A percentile compares a stretch with the other conserved stretches of the same genome.
These are phyloP conservation scores for Microcyclosporella mali DNA, from an alignment of 2,329 filamentous ascomycete species.

Conservation along the genomic window DNA sequence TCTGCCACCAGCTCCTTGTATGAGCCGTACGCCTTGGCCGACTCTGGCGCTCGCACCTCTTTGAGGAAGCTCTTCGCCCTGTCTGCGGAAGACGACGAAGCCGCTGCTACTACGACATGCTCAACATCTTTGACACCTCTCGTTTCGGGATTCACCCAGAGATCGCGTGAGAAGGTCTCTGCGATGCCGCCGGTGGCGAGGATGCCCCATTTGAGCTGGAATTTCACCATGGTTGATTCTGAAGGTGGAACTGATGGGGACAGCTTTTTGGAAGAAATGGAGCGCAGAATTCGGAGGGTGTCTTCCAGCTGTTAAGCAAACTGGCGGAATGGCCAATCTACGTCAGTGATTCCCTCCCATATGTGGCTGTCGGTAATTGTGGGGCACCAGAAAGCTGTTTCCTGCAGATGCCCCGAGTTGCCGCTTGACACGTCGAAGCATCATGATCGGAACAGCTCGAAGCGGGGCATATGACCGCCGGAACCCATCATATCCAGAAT, in stretches of 20 bases:
- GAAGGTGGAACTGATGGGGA: no score
- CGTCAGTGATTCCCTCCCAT: no score
- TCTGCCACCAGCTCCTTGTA: constrained; percentile 78
- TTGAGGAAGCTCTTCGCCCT: constrained; percentile 68
- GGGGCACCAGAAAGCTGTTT: no score
- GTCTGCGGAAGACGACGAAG: constrained; percentile 66
- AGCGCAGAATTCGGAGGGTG: neutral
- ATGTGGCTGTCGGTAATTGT: no score
- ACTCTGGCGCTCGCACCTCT: constrained; percentile 60
- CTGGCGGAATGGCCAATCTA: neutral
- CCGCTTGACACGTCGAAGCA: no score
- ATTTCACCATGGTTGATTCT: constrained; percentile 27
- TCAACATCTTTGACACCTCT: constrained; percentile 66
- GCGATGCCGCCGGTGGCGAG: constrained; percentile 46
- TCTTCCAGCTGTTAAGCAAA: neutral
- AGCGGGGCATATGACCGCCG: no score
- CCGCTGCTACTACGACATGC: constrained; percentile 72
- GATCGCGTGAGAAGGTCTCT: constrained; percentile 61
- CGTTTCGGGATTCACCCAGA: constrained; percentile 64
- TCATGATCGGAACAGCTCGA: no score
- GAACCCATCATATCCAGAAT: no score
- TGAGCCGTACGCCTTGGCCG: constrained; percentile 68
- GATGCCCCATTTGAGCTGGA: constrained; percentile 37
- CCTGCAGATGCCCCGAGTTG: no score
- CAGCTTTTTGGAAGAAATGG: neutral